Evolutionary conservation across 2,329 filamentous ascomycete genomes (phyloP).

Genomic region (Botrytis hyacinthi): DNA sequence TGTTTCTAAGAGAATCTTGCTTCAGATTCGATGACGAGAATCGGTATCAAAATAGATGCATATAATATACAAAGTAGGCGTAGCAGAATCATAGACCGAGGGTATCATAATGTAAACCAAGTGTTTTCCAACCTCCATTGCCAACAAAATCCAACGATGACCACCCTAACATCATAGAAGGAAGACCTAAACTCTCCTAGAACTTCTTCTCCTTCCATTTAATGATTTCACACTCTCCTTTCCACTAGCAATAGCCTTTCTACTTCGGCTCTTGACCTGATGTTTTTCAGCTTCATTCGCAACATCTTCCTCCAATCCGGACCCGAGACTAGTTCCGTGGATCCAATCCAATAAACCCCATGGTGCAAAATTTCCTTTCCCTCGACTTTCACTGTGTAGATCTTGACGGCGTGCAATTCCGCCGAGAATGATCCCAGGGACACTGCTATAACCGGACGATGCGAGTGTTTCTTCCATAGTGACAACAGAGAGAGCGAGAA

Average conservation of each 20-base stretch:
- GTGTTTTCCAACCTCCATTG: neutral
- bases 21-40: neutral
- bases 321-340: constrained; percentile 54
- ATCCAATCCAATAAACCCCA: constrained; percentile 63
- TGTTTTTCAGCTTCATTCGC: constrained; percentile 56
- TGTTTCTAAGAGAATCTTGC: neutral
- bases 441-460: constrained; percentile 64
- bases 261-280: constrained; percentile 45
- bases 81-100: neutral
- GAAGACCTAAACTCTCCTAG: constrained; percentile 24
- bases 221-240: constrained; percentile 35
- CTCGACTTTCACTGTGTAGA: constrained; percentile 56
- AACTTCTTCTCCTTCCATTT: constrained; percentile 32
- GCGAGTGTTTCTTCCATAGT: constrained; percentile 66
- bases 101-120: neutral
- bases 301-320: constrained; percentile 53
- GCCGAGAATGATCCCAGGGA: constrained; percentile 51
- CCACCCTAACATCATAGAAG: neutral
- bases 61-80: neutral
- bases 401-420: constrained; percentile 53
- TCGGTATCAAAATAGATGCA: neutral
- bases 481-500: constrained; percentile 60
- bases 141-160: neutral
- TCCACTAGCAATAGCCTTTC: constrained; percentile 39
- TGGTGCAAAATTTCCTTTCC: constrained; percentile 59